These are phyloP conservation scores for Starmera dryadoides DNA, from an alignment of 805 yeast species.

Conservation along the genomic window DNA sequence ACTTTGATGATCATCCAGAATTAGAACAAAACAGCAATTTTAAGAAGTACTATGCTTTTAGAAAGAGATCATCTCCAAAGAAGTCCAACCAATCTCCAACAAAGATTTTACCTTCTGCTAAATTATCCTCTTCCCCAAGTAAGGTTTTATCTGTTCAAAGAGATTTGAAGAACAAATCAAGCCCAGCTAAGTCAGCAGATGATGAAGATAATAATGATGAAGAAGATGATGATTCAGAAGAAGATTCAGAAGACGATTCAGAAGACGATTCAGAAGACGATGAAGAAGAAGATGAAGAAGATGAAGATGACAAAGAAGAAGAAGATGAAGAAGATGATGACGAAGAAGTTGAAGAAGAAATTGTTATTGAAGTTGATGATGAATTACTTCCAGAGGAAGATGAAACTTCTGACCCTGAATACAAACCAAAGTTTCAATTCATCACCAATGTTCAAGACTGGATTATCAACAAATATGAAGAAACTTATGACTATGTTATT, in stretches of 20 bases:
- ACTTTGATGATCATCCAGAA: constrained; percentile 25
- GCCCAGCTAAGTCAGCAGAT: constrained; percentile 14
- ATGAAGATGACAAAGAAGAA: constrained; percentile 7
- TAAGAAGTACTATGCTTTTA: constrained; percentile 18
- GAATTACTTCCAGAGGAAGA: constrained; percentile 1
- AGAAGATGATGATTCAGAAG: constrained; percentile 4
- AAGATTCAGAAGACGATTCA: constrained; percentile 9
- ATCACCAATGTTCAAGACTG: constrained; percentile 14
- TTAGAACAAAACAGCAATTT: constrained; percentile 16
- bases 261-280: constrained; percentile 5
- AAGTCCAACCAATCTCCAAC: constrained; percentile 10
- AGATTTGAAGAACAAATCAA: constrained; percentile 9
- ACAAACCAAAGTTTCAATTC: constrained; percentile 3
- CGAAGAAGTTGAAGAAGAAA: constrained; percentile 15
- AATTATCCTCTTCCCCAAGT: constrained; percentile 15
- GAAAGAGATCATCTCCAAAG: constrained; percentile 21
- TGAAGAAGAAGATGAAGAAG: constrained; percentile 5
- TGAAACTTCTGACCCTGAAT: constrained; percentile 1
- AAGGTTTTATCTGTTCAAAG: constrained; percentile 6
- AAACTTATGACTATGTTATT: constrained; percentile 11
- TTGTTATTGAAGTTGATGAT: constrained; percentile 6
- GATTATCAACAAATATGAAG: constrained; percentile 15
- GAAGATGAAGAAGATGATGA: constrained; percentile 13
- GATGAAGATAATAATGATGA: constrained; percentile 5
- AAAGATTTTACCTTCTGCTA: constrained; percentile 1